These are phyloP conservation scores for Pelargonium myrrhifolium DNA, from an alignment of 441 rosid species.

Conservation along the genomic window DNA sequence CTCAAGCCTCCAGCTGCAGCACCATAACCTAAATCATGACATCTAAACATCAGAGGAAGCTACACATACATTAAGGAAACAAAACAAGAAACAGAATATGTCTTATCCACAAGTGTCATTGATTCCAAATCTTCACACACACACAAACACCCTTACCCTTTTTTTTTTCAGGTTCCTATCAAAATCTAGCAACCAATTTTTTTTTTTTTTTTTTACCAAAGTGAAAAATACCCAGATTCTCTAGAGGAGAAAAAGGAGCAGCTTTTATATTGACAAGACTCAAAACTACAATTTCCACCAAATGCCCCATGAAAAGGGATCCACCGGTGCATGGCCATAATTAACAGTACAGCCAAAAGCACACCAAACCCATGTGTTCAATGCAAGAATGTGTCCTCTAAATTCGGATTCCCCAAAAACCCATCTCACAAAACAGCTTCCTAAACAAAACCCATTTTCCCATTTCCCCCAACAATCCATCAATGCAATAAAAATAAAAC, in stretches of 20 bases:
- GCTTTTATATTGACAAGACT: conserved; percentile 17
- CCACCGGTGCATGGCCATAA: conserved; percentile 4
- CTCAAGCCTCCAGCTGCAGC: conserved; percentile 35
- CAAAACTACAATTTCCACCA: conserved; percentile 11
- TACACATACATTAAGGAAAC: background rate
- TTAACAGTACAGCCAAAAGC: conserved; percentile 5
- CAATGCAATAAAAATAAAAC: background rate
- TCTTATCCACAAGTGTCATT: background rate
- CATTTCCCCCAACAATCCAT: background rate
- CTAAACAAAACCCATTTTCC: conserved; percentile 10
- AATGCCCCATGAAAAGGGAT: conserved; percentile 16
- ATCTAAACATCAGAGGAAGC: background rate
- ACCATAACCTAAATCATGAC: conserved; percentile 39
- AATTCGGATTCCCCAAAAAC: conserved; percentile 10
- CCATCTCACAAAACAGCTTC: conserved; percentile 18
- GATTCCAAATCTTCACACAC: background rate
- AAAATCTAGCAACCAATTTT: background rate
- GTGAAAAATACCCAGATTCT: background rate
- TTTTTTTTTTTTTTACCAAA: background rate
- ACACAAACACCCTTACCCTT: background rate
- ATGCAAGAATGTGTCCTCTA: conserved; percentile 12
- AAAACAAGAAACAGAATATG: background rate
- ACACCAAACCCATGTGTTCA: conserved; percentile 8
- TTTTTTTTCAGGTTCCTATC: background rate
- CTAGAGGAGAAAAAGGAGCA: background rate